phyloP scores from a whole-genome alignment of 148 eudicot species.

The Amaranthus hypochondriacus region DNA sequence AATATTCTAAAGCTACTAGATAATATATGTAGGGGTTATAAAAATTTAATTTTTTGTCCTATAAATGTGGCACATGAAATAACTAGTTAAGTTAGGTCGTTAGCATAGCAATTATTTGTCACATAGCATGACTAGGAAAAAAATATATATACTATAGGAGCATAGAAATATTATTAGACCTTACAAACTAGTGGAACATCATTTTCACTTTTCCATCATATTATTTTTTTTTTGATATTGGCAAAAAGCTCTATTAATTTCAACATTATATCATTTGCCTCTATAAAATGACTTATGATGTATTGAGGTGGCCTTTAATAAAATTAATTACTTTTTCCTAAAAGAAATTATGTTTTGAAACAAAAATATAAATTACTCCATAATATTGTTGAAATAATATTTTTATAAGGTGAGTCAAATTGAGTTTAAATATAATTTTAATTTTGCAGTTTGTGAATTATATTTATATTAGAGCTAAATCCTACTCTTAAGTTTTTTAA shows the following conservation, averaged over 20 bases:
- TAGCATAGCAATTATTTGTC: slow-evolving; percentile 10
- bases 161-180: not conserved
- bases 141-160: not conserved
- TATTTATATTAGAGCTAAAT: too few relatives aligned
- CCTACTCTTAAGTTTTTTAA: too few relatives aligned
- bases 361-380: too few relatives aligned
- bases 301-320: not conserved
- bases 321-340: not conserved
- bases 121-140: slow-evolving; percentile 7
- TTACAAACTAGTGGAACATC: slow-evolving; percentile 14
- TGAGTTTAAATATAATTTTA: too few relatives aligned
- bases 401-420: too few relatives aligned
- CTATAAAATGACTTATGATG: not conserved
- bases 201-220: slow-evolving; percentile 2
- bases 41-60: too few relatives aligned
- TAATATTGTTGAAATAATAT: too few relatives aligned
- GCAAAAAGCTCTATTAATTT: not conserved
- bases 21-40: too few relatives aligned
- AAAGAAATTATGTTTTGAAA: too few relatives aligned
- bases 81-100: not conserved
- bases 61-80: not conserved
- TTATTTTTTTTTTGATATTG: not conserved
- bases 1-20: too few relatives aligned
- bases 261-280: slow-evolving; percentile 17
- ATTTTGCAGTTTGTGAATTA: too few relatives aligned